Evolutionary conservation across 306 rosid genomes (phyloP), one percentile per base, ranked within the genome.

Genomic region (Ochetophila trinervis): DNA sequence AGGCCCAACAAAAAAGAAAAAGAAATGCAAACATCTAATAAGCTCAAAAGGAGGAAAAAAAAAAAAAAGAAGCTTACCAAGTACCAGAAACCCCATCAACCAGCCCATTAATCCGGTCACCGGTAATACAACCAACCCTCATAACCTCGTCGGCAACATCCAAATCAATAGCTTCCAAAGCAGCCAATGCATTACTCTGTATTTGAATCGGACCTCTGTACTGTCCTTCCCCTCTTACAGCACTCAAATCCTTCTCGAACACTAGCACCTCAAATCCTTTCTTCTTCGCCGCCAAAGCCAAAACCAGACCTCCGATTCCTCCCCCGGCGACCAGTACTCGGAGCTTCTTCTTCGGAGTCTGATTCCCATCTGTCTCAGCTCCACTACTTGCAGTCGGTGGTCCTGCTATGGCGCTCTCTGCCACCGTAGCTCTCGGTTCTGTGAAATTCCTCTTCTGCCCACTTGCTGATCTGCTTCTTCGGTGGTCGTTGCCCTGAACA

Each of bases 171-270:
- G 99, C 96, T 80, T 94, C 99, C 82, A 90, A 83, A 69, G 96
- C 97, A 67, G 97, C 99, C 82, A 94, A 79, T 40, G 99, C 99
- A 75, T 94, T 94, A 55, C 99, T 94, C 76, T 94, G 99, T 69
- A 94, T 80, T 85, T 90, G 99, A 83, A 94, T 94, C 17, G 99
- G 99, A 63, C 99, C 99, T 74, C 99, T 84, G 48, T 94, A 94
- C 68, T 86, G 90, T 19, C 99, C 99, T 61, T 94, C 99, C 34
- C 99, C 97, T 75, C 97, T 86, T 32, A 94, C 74, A 54, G 99
- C 97, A 77, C 99, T 94, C 79, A 90, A 4, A 75, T 94, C 99
- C 76, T 57, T 90, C 91, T 94, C 99, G 81, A 94, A 94, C 71
- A 94, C 99, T 59, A 86, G n/a, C 23, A 94, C 99, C 30, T 86